These are phyloP conservation scores for Phaeotremella fagi DNA, from an alignment of 768 basidiomycete species.

Conservation along the genomic window DNA sequence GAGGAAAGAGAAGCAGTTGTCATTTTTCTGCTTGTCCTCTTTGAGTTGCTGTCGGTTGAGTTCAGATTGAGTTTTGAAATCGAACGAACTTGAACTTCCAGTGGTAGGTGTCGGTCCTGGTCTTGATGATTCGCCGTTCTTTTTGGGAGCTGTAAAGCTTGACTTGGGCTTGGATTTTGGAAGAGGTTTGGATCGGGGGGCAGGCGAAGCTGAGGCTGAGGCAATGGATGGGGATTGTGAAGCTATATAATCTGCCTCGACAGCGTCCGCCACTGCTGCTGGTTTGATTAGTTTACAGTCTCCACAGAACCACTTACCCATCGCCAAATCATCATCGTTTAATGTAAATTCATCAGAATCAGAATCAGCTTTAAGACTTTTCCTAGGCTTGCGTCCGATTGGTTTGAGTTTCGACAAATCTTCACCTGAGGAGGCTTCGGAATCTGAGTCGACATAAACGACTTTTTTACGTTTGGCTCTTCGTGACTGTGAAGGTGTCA, in stretches of 20 bases:
- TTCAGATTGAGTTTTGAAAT: slow-evolving; percentile 75
- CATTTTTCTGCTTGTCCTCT: slow-evolving; percentile 71
- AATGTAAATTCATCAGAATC: slow-evolving; percentile 46
- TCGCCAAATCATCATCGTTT: slow-evolving; percentile 36
- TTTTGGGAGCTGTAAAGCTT: slow-evolving; percentile 7
- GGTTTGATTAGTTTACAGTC: background rate
- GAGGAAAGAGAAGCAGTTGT: slow-evolving; percentile 73
- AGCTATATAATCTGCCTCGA: slow-evolving; percentile 17
- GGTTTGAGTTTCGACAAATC: background rate
- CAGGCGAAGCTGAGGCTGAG: slow-evolving; percentile 8
- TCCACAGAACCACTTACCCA: slow-evolving; percentile 25
- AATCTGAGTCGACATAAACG: slow-evolving; percentile 38
- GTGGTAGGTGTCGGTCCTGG: slow-evolving; percentile 30
- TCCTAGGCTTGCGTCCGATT: slow-evolving; percentile 27
- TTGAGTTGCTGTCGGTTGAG: slow-evolving; percentile 69
- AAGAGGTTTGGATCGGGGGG: slow-evolving; percentile 8
- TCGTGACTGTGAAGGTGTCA: slow-evolving; percentile 13
- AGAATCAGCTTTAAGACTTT: slow-evolving; percentile 36
- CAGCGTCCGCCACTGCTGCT: slow-evolving; percentile 39
- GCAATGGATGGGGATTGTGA: slow-evolving; percentile 22
- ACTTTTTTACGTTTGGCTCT: slow-evolving; percentile 34
- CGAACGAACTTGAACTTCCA: slow-evolving; percentile 51
- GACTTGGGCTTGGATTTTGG: slow-evolving; percentile 17
- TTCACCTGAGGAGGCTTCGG: slow-evolving; percentile 17
- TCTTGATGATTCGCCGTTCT: slow-evolving; percentile 11